Evolutionary conservation across 176 grass and related monocot genomes (phyloP), one percentile per base, ranked within the genome.

Genomic region (Oropetium thomaeum): DNA sequence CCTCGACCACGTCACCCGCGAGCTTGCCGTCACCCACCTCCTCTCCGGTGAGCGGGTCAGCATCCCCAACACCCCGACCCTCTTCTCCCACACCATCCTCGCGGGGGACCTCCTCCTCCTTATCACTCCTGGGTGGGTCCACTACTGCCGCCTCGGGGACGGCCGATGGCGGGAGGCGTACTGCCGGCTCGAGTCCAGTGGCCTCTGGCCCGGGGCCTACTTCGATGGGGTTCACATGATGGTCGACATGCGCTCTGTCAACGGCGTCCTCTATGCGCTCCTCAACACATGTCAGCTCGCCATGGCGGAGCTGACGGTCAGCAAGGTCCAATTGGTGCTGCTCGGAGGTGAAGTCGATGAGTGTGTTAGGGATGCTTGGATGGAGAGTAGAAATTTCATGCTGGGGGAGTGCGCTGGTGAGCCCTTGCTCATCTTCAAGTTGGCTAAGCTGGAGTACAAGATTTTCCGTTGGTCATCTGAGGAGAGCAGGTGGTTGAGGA

Each of bases 1-100:
- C 54, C 35, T 79, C 44, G 57, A 69, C 34, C 26, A 17, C 69
- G 14, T 70, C 26, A 52, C 45, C 47, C 22, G 82, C 74, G 76
- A 83, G 65, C 40, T 89, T 62, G 14, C 74, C 69, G 57, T 92
- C 48, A 66, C 72, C 68, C 81, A 80, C 68, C 45, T 92, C 59
- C 79, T 92, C 76, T 72, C 73, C 62, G 82, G 83, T 28, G 35
- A 42, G 22, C 79, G 65, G 10, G 82, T 77, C 54, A 57, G 74
- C 73, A 28, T 92, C 58, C 83, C 83, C 65, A 75, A 39, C 19
- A 27, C 77, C 23, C 87, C 77, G 14, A 34, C 27, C 23, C 47
- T 57, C 3, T 73, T 77, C 58, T 14, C 32, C 58, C 85, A 83
- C 54, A 33, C 84, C 55, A 40, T 85, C 78, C 78, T 88, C 65